These are phyloP conservation scores for Leishmania aethiopica DNA, from an alignment of 208 protist species.

Conservation along the genomic window DNA sequence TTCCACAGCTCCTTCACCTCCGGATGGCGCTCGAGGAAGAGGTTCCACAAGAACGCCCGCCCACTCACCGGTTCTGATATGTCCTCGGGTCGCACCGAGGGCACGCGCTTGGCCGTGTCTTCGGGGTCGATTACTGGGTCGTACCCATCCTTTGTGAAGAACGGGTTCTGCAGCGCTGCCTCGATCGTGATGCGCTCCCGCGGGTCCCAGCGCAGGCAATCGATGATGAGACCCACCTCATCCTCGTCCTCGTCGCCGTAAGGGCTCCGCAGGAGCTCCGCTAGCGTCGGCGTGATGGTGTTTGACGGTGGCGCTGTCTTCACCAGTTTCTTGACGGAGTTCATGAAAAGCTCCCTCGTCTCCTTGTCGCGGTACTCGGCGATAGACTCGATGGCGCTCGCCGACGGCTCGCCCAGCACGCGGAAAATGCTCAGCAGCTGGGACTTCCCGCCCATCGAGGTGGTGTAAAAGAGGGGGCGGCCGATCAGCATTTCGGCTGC, in stretches of 20 bases:
- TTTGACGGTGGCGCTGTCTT: slow-evolving; percentile 14
- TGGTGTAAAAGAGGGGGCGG: slow-evolving; percentile 83
- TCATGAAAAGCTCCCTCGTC: slow-evolving; percentile 47
- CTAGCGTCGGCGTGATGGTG: slow-evolving; percentile 19
- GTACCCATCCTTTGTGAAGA: slow-evolving; percentile 79
- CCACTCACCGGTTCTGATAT: slow-evolving; percentile 64
- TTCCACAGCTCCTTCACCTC: slow-evolving; percentile 75
- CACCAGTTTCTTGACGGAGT: slow-evolving; percentile 39
- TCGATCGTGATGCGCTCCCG: slow-evolving; percentile 66
- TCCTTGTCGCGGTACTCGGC: slow-evolving; percentile 48
- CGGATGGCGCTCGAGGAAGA: slow-evolving; percentile 77
- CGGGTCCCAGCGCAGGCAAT: slow-evolving; percentile 77
- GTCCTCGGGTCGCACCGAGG: slow-evolving; percentile 59
- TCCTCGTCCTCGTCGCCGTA: slow-evolving; percentile 76
- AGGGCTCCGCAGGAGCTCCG: slow-evolving; percentile 54
- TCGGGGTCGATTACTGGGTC: slow-evolving; percentile 66
- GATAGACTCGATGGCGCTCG: slow-evolving; percentile 81
- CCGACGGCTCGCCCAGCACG: slow-evolving; percentile 76
- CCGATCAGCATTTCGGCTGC: slow-evolving; percentile 90
- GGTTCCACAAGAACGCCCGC: slow-evolving; percentile 75
- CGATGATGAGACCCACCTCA: slow-evolving; percentile 69
- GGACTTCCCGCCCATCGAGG: slow-evolving; percentile 87
- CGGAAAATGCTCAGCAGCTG: slow-evolving; percentile 94
- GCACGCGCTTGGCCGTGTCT: slow-evolving; percentile 53
- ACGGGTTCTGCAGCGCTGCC: slow-evolving; percentile 76